Evolutionary conservation across 208 protist genomes (phyloP).

Genomic region (Porcisia hertigi): DNA sequence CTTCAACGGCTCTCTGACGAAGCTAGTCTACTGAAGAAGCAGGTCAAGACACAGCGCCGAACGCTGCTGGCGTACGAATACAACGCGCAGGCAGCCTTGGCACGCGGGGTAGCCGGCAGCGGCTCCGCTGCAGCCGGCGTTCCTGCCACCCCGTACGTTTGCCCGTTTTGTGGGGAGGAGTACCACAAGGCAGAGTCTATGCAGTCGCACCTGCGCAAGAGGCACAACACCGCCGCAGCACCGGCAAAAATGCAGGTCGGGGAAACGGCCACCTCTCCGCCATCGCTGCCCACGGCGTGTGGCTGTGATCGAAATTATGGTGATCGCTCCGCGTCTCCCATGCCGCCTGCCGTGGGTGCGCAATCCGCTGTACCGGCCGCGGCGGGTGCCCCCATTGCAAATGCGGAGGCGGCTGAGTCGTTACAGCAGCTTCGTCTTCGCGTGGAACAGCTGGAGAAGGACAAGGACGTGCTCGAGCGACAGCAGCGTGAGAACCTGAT

Average conservation of each 20-base stretch:
- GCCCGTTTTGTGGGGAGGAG: constrained; percentile 72
- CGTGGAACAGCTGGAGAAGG: constrained; percentile 56
- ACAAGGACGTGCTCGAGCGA: constrained; percentile 55
- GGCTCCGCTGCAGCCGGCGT: not conserved
- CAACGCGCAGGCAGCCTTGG: constrained; percentile 41
- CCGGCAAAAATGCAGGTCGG: not conserved
- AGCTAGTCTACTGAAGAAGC: constrained; percentile 65
- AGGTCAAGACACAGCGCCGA: constrained; percentile 83
- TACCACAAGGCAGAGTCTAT: constrained; percentile 89
- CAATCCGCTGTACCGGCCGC: constrained; percentile 6
- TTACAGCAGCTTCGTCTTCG: constrained; percentile 48
- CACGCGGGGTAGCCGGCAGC: constrained; percentile 10
- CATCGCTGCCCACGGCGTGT: not conserved
- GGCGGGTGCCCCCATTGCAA: not conserved
- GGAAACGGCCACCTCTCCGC: not conserved
- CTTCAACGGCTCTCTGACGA: constrained; percentile 58
- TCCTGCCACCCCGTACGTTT: constrained; percentile 24
- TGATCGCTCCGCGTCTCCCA: not conserved
- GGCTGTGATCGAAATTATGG: constrained; percentile 4
- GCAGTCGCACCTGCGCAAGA: constrained; percentile 90
- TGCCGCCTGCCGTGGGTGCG: constrained; percentile 9
- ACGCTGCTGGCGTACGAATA: constrained; percentile 88
- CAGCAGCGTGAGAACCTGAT: constrained; percentile 70
- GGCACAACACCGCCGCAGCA: constrained; percentile 36
- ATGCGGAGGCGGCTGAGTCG: constrained; percentile 12